Base-by-base conservation (phyloP, 306 rosid species). In the Ochetophila trinervis region DNA sequence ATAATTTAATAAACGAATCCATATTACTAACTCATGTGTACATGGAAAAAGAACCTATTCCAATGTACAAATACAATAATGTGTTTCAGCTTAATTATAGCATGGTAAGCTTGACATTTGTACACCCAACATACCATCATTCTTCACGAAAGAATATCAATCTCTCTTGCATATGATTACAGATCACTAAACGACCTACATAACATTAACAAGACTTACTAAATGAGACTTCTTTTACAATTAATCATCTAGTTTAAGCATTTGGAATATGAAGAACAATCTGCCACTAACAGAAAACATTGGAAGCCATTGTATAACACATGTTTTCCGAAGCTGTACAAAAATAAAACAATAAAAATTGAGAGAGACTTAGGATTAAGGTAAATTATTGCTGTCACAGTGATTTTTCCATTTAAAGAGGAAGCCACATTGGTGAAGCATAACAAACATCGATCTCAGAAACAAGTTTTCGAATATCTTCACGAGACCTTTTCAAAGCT, bases 401-500 rank as follows among this genome's bases (percentile, higher is more conserved):
- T 13, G 67, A 67, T 69, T 59, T 12, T 82, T 79, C 65, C 71
- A 37, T 70, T 68, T 57, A 80, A 30, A 42, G 78, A 67, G 57
- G 74, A 66, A 70, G 30, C 54, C 63, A 84, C 69, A 32, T 71
- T 35, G 32, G 69, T 52, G 82, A n/a, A n/a, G n/a, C n/a, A n/a
- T n/a, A n/a, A n/a, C n/a, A n/a, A n/a, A n/a, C n/a, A n/a, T n/a
- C n/a, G n/a, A 84, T 77, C 77, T 77, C 78, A 53, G 61, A 67
- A 66, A 84, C 76, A 59, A 77, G 74, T 55, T 62, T 57, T 78
- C 90, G 84, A 63, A 92, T 83, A 60, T 80, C 93, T 79, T 80
- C 86, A 52, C 83, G 51, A 23, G 85, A 76, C 68, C 62, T 85
- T 80, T 76, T 80, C 59, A 77, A 11, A 61, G 88, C 80, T 34